Evolutionary conservation across 352 stramenopile species (phyloP), one percentile per base, ranked within the genome.

Genomic region (Phytophthora pseudosyringae): DNA sequence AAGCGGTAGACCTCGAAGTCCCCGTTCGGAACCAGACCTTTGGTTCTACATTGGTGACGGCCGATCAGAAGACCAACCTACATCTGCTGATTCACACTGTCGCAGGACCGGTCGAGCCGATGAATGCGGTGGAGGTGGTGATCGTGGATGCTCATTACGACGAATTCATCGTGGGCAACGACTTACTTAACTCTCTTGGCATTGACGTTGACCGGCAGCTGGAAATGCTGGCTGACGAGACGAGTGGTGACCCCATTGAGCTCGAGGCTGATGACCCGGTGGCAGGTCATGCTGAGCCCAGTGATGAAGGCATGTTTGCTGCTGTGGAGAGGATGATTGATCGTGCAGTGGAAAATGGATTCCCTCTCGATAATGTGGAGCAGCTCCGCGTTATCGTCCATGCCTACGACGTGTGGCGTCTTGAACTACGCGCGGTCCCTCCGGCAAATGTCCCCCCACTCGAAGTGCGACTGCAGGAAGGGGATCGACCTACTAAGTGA

Each of bases 131-230:
- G 8, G 36, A 59, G 28, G 39, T 47, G 1, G 7, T 58, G 0
- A 21, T 59, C 1, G 40, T 59, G n/a, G 38, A 46, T 21, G 25
- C 29, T 7, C 31, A 67, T 5, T 48, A 62, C 10, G 40, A 56
- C 12, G 61, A 69, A 13, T 60, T 67, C 35, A 59, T 67, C 46
- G 21, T 67, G 29, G 61, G 53, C 21, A 43, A 52, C 26, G 61
- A 69, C 18, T 26, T 64, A 3, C 18, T 69, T 4, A 35, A 12
- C 1, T 15, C 53, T n/a, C 15, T 69, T 5, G 61, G 61, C 1
- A 64, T 69, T 32, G 52, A 69, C n/a, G 46, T 69, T 3, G 21
- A 64, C 13, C 45, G 47, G 0, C 53, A 69, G 18, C 46, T 63
- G 3, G 60, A 59, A 28, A 44, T 58, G n/a, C 38, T 69, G 3